phyloP scores from a whole-genome alignment of 805 yeast genomes.

The Nakazawaea holstii region DNA sequence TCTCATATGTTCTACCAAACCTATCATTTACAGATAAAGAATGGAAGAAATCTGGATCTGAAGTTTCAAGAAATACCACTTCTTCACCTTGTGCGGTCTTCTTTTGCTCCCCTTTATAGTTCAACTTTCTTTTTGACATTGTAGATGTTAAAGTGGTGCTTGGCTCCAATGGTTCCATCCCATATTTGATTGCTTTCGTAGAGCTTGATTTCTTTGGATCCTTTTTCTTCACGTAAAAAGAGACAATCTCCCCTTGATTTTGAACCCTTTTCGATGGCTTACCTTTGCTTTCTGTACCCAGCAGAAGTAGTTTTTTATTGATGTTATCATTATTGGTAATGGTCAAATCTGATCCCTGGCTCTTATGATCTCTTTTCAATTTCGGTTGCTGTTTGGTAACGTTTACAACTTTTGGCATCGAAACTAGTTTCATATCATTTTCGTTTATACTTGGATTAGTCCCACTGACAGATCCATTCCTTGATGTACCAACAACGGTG shows the following conservation, averaged over 20 bases:
- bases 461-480: neutral
- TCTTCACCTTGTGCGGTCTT: neutral
- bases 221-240: constrained; percentile 3
- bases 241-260: constrained; percentile 8
- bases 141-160: neutral
- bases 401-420: too few relatives aligned
- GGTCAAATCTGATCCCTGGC: too few relatives aligned
- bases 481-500: neutral
- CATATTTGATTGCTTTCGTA: neutral
- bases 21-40: constrained; percentile 2
- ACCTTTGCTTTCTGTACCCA: neutral
- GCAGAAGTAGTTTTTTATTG: neutral
- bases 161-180: neutral
- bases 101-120: neutral
- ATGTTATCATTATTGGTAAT: neutral
- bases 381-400: too few relatives aligned
- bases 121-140: neutral
- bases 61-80: constrained; percentile 4
- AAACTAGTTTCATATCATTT: too few relatives aligned
- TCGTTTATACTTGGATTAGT: neutral
- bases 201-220: neutral
- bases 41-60: constrained; percentile 7
- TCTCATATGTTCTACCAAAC: constrained; percentile 5
- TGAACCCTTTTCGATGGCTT: neutral
- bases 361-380: too few relatives aligned